Evolutionary conservation across 177 flowering plant species (phyloP), one percentile per base, ranked within the genome.

Genomic region (Vitis hybrid): DNA sequence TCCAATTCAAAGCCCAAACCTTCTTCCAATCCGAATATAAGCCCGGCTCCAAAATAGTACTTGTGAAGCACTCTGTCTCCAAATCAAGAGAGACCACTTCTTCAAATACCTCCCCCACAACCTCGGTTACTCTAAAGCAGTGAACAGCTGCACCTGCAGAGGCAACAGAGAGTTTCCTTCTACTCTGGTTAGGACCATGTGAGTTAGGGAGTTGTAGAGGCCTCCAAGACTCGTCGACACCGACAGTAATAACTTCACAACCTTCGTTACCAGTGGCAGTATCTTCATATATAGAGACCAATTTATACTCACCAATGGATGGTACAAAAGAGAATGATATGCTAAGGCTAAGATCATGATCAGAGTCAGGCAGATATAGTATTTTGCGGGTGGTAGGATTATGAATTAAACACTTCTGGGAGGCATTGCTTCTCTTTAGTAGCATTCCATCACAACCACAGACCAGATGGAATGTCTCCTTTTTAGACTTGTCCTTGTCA

Each of bases 181-280:
- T n/a, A 15, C 18, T 13, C 0, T 55, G 10, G 10, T 26, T 56
- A 10, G n/a, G 10, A n/a, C 56, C 7, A 10, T 55, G 3, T 10
- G n/a, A 52, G 22, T 11, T 51, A 19, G 67, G 67, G 19, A 50
- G 22, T 18, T 16, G 22, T n/a, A 50, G 39, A 31, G 31, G 58
- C 55, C 69, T 52, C 69, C 69, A 66, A 5, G 48, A 26, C 4
- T 14, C 5, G 51, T 52, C 60, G n/a, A 26, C 13, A 5, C 59
- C 59, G 20, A 53, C 60, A 22, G 69, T 52, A 26, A 66, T 45
- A 53, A 53, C 55, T 52, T 66, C 69, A 26, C 69, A 66, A 15
- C 59, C 56, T 53, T 51, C 69, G 20, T 20, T 14, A 12, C 49
- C 33, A 14, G 14, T 53, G 53, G 3, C 67, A 18, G 18, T 26